Evolutionary conservation across 169 alveolate genomes (phyloP), one percentile per base, ranked within the genome.

Genomic region (Plasmodium adleri): DNA sequence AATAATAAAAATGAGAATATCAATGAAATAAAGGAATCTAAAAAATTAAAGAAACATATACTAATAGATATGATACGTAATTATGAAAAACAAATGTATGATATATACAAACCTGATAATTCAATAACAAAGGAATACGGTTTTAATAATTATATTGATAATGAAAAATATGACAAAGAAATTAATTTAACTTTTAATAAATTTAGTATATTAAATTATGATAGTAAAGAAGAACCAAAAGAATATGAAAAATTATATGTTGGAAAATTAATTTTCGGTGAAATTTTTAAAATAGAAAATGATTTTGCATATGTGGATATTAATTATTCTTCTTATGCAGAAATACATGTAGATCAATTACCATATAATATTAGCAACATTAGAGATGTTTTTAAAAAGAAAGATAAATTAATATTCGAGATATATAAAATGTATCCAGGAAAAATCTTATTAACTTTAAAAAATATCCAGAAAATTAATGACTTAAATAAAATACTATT

Each of bases 401-500:
- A 86, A 71, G 92, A 86, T 73, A 86, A 72, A 47, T 72, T 86
- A 39, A 71, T 86, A 45, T 86, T 86, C 62, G 92, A 86, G 72
- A 86, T 86, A 28, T 86, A 72, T 72, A 86, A 86, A 86, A 72
- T 86, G 72, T 86, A 86, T 73, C 73, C 86, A n/a, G 63, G 72
- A 32, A 70, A 28, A 72, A 86, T 86, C 22, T 56, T 59, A 45
- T 72, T 86, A 73, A 86, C 92, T 24, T 24, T 86, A 64, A 86
- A 86, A 86, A 86, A 86, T 86, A 86, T 86, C 13, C 92, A 86
- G 60, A 86, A 86, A 73, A 74, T 86, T 60, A 86, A 86, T 72
- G 92, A 86, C 58, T 71, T 86, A 26, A 86, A 86, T 72, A 86
- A 58, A 17, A 86, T 86, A 47, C 60, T 86, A 58, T 67, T 60